Base-by-base conservation (phyloP, 2,329 filamentous ascomycete species). In the Trichoderma hamatum region DNA sequence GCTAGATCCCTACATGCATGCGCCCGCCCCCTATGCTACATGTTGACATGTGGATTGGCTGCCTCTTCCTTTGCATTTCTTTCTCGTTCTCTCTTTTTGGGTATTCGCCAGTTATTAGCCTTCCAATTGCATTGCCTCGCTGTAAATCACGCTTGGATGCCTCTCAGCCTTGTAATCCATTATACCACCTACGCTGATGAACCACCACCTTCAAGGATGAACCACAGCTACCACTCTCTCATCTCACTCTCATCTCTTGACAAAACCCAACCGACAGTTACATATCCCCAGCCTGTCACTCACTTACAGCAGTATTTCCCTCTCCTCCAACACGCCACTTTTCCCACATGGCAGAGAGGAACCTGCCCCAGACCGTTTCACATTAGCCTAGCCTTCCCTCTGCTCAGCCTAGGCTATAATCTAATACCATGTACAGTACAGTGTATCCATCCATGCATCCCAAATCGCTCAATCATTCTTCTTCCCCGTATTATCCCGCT, bases 21-120 rank as follows among this genome's bases (percentile, higher is more conserved):
- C 62, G 52, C 26, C 36, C 51, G 13, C 52, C 52, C 54, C 52
- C 28, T 49, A 32, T 49, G 36, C 28, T 28, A 56, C 62, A 21
- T 11, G 13, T 16, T n/a, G 54, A 34, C 13, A 21, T 56, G 49
- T 64, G 46, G 46, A n/a, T 63, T 66, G 52, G 62, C 62, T 66
- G 62, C 36, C 62, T 66, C 62, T 66, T 58, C 13, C 34, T 66
- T 21, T 19, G 5, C 16, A 39, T 32, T 24, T 14, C 51, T 21
- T 24, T 32, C 36, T 39, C 11, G 14, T 26, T 9, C 7, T 32
- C 19, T 56, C 36, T 66, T 26, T 24, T 32, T 5, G 14, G 21
- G 21, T 39, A 6, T 7, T 54, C 30, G 7, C 21, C 2, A 2
- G 3, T 3, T 46, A 46, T 10, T 11, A 7, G 11, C n/a, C n/a